phyloP scores from a whole-genome alignment of 2,329 filamentous ascomycete species.

The Verruconis gallopava region DNA sequence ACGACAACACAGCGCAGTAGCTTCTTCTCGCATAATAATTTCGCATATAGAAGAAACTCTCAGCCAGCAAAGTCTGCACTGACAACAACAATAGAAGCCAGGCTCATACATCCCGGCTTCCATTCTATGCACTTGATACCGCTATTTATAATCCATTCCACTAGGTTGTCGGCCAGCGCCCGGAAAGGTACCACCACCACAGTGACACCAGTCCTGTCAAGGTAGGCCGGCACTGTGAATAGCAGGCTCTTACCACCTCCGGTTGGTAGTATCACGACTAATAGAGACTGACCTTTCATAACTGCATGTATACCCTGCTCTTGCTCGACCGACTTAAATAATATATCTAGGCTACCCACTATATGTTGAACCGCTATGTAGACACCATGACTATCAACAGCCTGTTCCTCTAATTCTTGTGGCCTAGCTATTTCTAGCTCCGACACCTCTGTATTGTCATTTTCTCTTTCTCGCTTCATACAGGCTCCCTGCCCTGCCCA shows the following conservation, averaged over 20 bases:
- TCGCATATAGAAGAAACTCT: conserved; percentile 12
- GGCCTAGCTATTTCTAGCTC: no score
- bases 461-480: no score
- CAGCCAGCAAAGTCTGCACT: conserved; percentile 10
- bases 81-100: background rate
- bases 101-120: background rate
- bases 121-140: conserved; percentile 3
- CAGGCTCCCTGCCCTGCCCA: no score
- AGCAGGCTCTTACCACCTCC: conserved; percentile 17
- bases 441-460: no score
- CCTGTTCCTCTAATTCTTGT: no score
- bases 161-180: conserved; percentile 12
- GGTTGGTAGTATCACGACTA: conserved; percentile 15
- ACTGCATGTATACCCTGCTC: conserved; percentile 12
- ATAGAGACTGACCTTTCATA: conserved; percentile 12
- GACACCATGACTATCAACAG: no score
- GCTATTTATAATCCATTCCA: conserved; percentile 6
- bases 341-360: conserved; percentile 9
- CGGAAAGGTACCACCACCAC: conserved; percentile 15
- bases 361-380: conserved; percentile 9
- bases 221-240: conserved; percentile 14
- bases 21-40: conserved; percentile 11
- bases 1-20: conserved; percentile 13
- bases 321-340: conserved; percentile 12
- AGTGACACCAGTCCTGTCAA: conserved; percentile 13